phyloP scores from a whole-genome alignment of 257 asterid genomes.

The Fraxinus quadrangulata region DNA sequence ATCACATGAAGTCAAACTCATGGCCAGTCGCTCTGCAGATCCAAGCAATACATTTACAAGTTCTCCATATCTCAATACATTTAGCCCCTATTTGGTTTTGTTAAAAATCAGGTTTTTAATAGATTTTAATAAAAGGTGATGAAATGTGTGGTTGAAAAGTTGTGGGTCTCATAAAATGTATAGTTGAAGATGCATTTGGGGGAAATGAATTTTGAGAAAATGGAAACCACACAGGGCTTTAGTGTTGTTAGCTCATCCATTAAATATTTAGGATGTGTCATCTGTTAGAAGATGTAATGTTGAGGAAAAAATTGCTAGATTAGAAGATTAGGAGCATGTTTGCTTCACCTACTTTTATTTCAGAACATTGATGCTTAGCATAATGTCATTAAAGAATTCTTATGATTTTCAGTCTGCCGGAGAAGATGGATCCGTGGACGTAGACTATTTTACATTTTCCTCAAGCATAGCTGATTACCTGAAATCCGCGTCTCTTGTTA shows the following conservation, averaged over 20 bases:
- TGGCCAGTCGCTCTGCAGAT: no score
- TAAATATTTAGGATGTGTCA: not conserved
- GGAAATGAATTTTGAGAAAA: no score
- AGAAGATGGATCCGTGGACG: conserved; percentile 36
- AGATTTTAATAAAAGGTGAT: no score
- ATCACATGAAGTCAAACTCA: no score
- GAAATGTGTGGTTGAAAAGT: no score
- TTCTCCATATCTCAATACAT: no score
- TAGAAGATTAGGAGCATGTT: not conserved
- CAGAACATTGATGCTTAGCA: not conserved
- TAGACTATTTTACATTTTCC: conserved; percentile 83
- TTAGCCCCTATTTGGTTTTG: no score
- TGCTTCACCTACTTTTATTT: conserved; percentile 15
- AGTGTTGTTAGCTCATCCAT: not conserved
- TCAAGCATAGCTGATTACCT: conserved; percentile 85
- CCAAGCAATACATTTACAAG: no score
- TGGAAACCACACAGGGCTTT: no score
- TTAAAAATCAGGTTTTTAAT: no score
- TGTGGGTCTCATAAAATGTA: no score
- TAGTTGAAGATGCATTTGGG: no score
- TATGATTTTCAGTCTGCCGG: conserved; percentile 52
- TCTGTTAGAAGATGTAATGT: not conserved
- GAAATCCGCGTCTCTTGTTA: conserved; percentile 85
- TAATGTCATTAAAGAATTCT: conserved; percentile 8
- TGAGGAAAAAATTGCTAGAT: not conserved